Evolutionary conservation across 768 basidiomycete species (phyloP), one percentile per base, ranked within the genome.

Genomic region (Daedaleopsis nitida): DNA sequence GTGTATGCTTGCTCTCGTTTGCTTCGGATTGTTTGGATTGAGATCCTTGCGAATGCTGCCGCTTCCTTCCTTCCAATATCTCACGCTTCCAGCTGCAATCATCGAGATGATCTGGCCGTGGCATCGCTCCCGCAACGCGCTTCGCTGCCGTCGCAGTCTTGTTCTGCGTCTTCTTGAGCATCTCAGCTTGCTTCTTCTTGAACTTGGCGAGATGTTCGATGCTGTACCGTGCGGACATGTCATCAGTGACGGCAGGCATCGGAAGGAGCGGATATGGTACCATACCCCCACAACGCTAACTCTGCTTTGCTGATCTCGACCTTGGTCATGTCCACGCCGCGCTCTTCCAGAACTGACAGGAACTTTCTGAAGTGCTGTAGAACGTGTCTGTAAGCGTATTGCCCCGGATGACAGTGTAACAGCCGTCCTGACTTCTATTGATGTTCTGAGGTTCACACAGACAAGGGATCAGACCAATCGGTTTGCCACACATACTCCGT

Each of bases 281-380:
- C 78, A 57, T 64, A 83, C 82, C 82, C 80, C 83, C 83, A 85
- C 34, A 86, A 73, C 12, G 81, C 78, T 7, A 79, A 71, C 66
- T 87, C 86, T 16, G 83, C 86, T 70, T 87, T 87, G 64, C 79
- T 84, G 16, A 86, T 78, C 58, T 83, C 78, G 6, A 86, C 82
- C 67, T 86, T 84, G 60, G 74, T 76, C 74, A 87, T 80, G 66
- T 88, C 85, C 1, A 85, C 81, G 0, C 85, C 84, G 11, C 78
- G 77, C 42, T 83, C 76, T 10, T 79, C 73, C 35, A 89, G 70
- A 9, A 79, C 77, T 3, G 78, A 75, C 45, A 87, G 73, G 69
- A 88, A 88, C 43, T 77, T 72, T 56, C 80, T 78, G 66, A 85
- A 88, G 72, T 87, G 85, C 86, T 88, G 59, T 10, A 24, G 9